Percentiles rank a stretch among this genome's conserved stretches.
phyloP scores from a whole-genome alignment of 2,329 filamentous ascomycete genomes.

The Aspergillus ruber region DNA sequence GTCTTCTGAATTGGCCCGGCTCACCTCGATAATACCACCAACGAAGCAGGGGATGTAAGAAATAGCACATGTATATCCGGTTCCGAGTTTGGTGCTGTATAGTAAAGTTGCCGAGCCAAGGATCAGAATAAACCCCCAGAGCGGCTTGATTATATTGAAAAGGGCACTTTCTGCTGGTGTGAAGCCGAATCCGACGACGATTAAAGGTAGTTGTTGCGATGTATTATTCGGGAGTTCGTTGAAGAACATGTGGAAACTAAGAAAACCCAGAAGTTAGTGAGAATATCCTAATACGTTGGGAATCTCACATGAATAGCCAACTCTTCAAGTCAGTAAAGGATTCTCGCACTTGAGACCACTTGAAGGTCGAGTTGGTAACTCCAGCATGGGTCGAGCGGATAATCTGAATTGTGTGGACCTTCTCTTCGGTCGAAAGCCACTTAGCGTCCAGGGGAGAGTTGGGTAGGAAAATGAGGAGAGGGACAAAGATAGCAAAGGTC shows the following conservation, averaged over 20 bases:
- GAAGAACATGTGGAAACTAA: conserved; percentile 6
- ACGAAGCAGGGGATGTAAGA: conserved; percentile 6
- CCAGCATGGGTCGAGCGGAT: conserved; percentile 5
- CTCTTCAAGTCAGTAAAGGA: conserved; percentile 4
- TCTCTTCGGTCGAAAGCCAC: conserved; percentile 6
- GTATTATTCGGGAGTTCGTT: conserved; percentile 7
- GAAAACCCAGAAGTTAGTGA: neutral
- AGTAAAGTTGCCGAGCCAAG: conserved; percentile 2
- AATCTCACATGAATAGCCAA: conserved; percentile 5
- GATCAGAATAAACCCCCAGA: conserved; percentile 5
- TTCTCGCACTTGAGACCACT: conserved; percentile 5
- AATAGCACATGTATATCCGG: conserved; percentile 5
- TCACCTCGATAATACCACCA: conserved; percentile 3
- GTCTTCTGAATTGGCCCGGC: no score
- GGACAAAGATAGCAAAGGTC: conserved; percentile 5
- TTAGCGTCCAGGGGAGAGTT: conserved; percentile 6
- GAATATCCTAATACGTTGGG: neutral
- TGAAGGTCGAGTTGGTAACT: conserved; percentile 4
- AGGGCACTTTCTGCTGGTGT: conserved; percentile 5
- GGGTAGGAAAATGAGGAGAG: conserved; percentile 4
- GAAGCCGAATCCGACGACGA: conserved; percentile 5
- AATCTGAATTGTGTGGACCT: conserved; percentile 6
- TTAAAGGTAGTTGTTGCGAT: conserved; percentile 4
- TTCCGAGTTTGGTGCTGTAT: conserved; percentile 3
- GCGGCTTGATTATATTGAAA: conserved; percentile 6